These are phyloP conservation scores for Mallotus nudiflorus DNA, from an alignment of 345 rosid genomes.

Conservation along the genomic window DNA sequence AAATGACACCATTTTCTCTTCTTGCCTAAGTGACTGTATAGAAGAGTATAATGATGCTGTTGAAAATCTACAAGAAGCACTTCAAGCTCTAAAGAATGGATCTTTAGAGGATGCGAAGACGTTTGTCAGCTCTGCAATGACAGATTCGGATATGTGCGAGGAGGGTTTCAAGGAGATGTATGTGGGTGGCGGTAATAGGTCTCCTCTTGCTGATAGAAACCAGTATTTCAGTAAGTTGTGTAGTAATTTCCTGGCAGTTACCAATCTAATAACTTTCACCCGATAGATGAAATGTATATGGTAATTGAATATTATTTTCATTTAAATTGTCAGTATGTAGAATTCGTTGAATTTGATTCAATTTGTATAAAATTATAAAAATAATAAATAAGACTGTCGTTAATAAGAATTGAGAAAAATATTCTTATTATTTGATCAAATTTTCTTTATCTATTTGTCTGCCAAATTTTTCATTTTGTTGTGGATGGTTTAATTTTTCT, in stretches of 20 bases:
- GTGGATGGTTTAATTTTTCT: too few relatives aligned
- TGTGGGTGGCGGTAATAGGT: not conserved
- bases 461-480: too few relatives aligned
- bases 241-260: conserved; percentile 23
- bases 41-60: conserved; percentile 19
- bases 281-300: too few relatives aligned
- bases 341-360: too few relatives aligned
- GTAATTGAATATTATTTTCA: too few relatives aligned
- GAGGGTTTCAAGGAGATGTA: conserved; percentile 16
- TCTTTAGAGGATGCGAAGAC: conserved; percentile 11
- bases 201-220: conserved; percentile 18
- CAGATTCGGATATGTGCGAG: conserved; percentile 31
- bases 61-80: conserved; percentile 17
- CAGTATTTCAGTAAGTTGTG: conserved; percentile 19
- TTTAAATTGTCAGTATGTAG: too few relatives aligned
- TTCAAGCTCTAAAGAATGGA: conserved; percentile 13
- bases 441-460: too few relatives aligned
- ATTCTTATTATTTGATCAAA: too few relatives aligned
- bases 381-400: too few relatives aligned
- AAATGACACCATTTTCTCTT: not conserved
- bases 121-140: conserved; percentile 29
- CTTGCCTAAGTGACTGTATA: conserved; percentile 18
- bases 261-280: conserved; percentile 17
- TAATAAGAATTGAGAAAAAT: too few relatives aligned
- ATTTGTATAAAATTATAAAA: too few relatives aligned